These are phyloP conservation scores for Creolimax fragrantissima DNA, from an alignment of 78 protist genomes.

Conservation along the genomic window DNA sequence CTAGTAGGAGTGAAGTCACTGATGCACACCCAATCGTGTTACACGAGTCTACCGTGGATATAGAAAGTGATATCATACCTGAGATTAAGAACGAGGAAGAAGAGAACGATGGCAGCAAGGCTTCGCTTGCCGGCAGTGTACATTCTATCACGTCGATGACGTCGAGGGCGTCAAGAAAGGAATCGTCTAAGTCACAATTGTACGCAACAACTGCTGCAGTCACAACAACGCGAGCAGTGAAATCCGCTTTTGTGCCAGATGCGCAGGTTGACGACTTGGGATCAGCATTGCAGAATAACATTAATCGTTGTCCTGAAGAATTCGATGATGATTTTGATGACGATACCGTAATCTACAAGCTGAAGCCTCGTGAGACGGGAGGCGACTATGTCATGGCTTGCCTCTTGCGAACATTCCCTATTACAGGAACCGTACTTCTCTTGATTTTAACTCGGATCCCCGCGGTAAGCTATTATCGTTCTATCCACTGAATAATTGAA, in stretches of 20 bases:
- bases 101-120: not conserved
- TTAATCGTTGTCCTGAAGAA: not conserved
- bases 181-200: not conserved
- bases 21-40: not conserved
- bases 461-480: not conserved
- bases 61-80: not conserved
- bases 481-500: not conserved
- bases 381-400: not conserved
- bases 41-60: not conserved
- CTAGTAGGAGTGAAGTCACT: not conserved
- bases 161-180: too few relatives aligned
- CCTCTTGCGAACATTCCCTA: constrained; percentile 7
- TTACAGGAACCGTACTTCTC: constrained; percentile 16
- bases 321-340: not conserved
- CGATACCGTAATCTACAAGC: not conserved
- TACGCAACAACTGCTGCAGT: not conserved
- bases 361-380: constrained; percentile 9
- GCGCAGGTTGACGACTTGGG: not conserved
- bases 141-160: too few relatives aligned
- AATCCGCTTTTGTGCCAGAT: not conserved
- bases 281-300: not conserved
- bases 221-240: not conserved
- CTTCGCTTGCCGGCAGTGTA: too few relatives aligned
- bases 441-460: constrained; percentile 8
- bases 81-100: not conserved